A percentile compares a stretch with the other conserved stretches of the same genome.
Evolutionary conservation across 1,284 basidiomycete genomes (phyloP).

Genomic region (Mixia osmundae): DNA sequence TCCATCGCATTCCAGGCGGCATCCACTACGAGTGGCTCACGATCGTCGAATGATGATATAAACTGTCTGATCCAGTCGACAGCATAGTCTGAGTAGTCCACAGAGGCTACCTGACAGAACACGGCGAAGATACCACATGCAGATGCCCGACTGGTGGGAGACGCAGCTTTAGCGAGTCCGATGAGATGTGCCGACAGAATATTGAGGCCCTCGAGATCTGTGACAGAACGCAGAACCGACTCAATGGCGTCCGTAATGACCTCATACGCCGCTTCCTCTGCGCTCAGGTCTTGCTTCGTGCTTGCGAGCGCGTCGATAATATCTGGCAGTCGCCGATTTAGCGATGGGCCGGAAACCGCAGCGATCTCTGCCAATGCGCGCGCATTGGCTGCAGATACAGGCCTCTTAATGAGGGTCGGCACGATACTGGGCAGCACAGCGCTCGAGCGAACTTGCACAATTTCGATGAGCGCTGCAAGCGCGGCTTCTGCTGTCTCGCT

Average conservation of each 20-base stretch:
- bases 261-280: conserved; percentile 45
- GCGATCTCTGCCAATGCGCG: conserved; percentile 72
- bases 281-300: conserved; percentile 32
- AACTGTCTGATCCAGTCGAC: conserved; percentile 45
- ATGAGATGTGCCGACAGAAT: conserved; percentile 69
- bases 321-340: conserved; percentile 55
- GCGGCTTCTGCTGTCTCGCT: conserved; percentile 86
- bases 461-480: conserved; percentile 65
- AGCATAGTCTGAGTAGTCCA: conserved; percentile 39
- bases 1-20: conserved; percentile 69
- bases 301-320: conserved; percentile 42
- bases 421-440: conserved; percentile 97
- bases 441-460: conserved; percentile 48
- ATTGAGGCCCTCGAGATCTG: conserved; percentile 64
- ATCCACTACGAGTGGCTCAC: conserved; percentile 44
- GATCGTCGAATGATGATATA: conserved; percentile 62
- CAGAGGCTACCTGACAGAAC: conserved; percentile 53
- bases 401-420: conserved; percentile 67
- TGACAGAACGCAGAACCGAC: conserved; percentile 49
- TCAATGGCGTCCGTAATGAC: conserved; percentile 50
- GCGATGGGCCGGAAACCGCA: conserved; percentile 69
- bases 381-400: conserved; percentile 92
- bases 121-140: conserved; percentile 50
- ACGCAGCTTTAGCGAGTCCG: conserved; percentile 54
- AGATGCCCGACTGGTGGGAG: conserved; percentile 44